Conservation (phyloP, 2,329 filamentous ascomycete species). For the Canariomyces notabilis region DNA sequence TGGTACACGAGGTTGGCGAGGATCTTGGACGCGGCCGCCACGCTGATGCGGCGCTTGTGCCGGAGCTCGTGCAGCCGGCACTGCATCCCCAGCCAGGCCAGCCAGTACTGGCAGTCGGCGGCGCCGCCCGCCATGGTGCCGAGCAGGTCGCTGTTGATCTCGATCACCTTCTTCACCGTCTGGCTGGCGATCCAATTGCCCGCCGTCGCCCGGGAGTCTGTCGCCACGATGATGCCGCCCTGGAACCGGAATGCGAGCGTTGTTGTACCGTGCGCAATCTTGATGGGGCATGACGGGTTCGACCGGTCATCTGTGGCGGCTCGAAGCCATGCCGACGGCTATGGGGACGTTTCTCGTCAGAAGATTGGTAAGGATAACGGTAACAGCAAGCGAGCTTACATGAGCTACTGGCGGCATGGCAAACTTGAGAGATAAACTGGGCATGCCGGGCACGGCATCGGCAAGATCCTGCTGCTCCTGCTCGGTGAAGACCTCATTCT, state of each 20-base stretch:
- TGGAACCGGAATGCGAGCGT: constrained; percentile 97
- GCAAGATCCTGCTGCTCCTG: constrained; percentile 69
- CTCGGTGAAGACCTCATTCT: constrained; percentile 65
- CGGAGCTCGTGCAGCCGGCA: constrained; percentile 98
- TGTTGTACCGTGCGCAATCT: constrained; percentile 97
- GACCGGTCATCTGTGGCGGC: constrained; percentile 95
- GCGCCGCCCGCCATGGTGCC: constrained; percentile 98
- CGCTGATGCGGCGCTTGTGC: constrained; percentile 97
- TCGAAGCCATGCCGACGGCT: constrained; percentile 92
- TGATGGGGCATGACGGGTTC: constrained; percentile 96
- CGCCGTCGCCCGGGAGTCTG: constrained; percentile 92
- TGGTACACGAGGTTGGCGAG: constrained; percentile 96
- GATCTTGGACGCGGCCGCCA: constrained; percentile 96
- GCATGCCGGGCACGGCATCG: constrained; percentile 64
- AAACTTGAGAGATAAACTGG: constrained; percentile 85
- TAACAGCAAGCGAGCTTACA: constrained; percentile 47
- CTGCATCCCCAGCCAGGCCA: constrained; percentile 97
- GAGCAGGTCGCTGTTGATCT: constrained; percentile 90
- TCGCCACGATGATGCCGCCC: constrained; percentile 96
- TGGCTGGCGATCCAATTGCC: constrained; percentile 99
- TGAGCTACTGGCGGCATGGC: constrained; percentile 89
- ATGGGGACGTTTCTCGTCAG: too few species aligned
- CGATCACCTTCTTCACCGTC: constrained; percentile 99
- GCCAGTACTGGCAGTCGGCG: constrained; percentile 99
- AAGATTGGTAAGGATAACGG: neutral